A percentile compares a stretch with the other conserved stretches of the same genome.
Conservation (phyloP, 2,329 filamentous ascomycete species). For the Anisogramma anomala region DNA sequence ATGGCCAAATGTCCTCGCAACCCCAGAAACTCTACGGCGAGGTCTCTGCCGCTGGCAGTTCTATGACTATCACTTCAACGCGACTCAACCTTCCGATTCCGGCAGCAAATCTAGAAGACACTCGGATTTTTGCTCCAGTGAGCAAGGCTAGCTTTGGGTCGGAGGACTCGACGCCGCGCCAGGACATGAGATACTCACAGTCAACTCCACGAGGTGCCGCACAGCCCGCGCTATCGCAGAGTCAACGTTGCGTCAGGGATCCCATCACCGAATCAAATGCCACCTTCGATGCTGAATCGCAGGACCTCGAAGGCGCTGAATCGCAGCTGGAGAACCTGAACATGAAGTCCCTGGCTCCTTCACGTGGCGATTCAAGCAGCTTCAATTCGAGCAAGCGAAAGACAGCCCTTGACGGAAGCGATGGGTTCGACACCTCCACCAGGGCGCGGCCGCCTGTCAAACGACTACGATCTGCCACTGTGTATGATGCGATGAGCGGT, state of each 20-base stretch:
- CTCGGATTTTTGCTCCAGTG: slow-evolving; percentile 30
- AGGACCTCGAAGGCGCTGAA: slow-evolving; percentile 42
- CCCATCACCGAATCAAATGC: slow-evolving; percentile 40
- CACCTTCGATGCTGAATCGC: slow-evolving; percentile 41
- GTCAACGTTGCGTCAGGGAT: slow-evolving; percentile 21
- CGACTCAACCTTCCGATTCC: slow-evolving; percentile 37
- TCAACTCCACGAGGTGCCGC: slow-evolving; percentile 15
- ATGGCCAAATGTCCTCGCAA: slow-evolving; percentile 36
- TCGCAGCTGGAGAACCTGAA: slow-evolving; percentile 32
- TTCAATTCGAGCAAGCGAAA: slow-evolving; percentile 46
- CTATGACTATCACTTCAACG: slow-evolving; percentile 36
- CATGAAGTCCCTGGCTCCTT: slow-evolving; percentile 27
- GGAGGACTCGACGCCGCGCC: slow-evolving; percentile 23
- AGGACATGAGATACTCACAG: slow-evolving; percentile 9
- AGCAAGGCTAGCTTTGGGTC: slow-evolving; percentile 38
- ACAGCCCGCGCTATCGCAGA: slow-evolving; percentile 20
- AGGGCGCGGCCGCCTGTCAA: slow-evolving; percentile 39
- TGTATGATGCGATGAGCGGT: slow-evolving; percentile 22
- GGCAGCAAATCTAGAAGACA: slow-evolving; percentile 20
- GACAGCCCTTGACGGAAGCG: slow-evolving; percentile 38
- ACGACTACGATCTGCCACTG: slow-evolving; percentile 40
- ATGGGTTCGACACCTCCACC: slow-evolving; percentile 33
- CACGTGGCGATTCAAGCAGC: slow-evolving; percentile 17
- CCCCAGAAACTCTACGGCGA: slow-evolving; percentile 42
- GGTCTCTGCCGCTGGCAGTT: slow-evolving; percentile 44